phyloP scores from a whole-genome alignment of 1,284 basidiomycete genomes.

The Apiotrichum gamsii region DNA sequence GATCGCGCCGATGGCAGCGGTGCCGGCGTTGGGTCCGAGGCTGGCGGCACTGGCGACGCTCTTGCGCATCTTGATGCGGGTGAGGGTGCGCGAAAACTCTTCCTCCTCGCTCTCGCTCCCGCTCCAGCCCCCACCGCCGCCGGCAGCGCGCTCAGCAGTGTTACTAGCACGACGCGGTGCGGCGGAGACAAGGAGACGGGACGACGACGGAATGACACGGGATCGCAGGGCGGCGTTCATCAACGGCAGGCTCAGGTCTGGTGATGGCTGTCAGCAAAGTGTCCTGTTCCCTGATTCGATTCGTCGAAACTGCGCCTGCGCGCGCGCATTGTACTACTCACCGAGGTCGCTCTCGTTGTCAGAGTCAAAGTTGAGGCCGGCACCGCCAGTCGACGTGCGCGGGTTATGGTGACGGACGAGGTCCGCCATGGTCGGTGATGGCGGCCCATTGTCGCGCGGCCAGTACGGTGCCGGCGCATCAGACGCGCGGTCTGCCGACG shows the following conservation, averaged over 20 bases:
- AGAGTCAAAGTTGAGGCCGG: constrained; percentile 7
- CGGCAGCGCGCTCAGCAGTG: not conserved
- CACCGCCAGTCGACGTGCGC: not conserved
- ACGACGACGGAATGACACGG: constrained; percentile 26
- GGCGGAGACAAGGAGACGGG: constrained; percentile 10
- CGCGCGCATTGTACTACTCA: constrained; percentile 10
- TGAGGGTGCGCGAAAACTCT: constrained; percentile 26
- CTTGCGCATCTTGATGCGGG: constrained; percentile 20
- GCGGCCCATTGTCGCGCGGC: not conserved
- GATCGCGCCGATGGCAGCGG: no score
- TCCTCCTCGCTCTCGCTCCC: constrained; percentile 40
- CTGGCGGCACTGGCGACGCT: constrained; percentile 1
- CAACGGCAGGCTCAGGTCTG: constrained; percentile 26
- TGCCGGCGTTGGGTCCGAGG: no score
- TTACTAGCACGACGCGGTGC: not conserved
- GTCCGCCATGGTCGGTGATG: constrained; percentile 14
- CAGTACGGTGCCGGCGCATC: not conserved
- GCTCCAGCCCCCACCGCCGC: constrained; percentile 24
- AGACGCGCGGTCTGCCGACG: no score
- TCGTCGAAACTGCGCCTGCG: not conserved
- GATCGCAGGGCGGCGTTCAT: constrained; percentile 26
- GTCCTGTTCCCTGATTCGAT: no score
- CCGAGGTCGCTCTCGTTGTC: constrained; percentile 37
- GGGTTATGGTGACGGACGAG: constrained; percentile 6
- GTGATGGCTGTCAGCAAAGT: not conserved